Evolutionary conservation across 257 asterid species (phyloP).

Genomic region (Paraleonurus japonicus): DNA sequence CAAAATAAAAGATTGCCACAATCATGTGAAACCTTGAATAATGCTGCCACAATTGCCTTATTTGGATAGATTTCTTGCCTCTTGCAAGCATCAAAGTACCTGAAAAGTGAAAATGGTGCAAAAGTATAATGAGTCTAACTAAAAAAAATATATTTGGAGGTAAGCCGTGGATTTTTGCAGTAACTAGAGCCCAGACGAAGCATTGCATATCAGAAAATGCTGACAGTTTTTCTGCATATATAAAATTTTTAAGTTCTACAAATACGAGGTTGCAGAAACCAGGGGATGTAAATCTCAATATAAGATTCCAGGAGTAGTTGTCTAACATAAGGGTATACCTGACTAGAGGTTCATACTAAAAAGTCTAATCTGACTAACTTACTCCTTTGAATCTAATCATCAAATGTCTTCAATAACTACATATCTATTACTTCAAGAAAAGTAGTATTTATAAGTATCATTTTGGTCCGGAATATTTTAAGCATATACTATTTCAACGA

Average conservation of each 20-base stretch:
- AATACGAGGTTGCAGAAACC: neutral
- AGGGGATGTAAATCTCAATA: neutral
- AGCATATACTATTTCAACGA: neutral
- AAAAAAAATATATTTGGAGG: neutral
- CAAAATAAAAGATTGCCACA: constrained; percentile 4
- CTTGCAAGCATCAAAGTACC: constrained; percentile 69
- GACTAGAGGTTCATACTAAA: neutral
- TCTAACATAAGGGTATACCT: neutral
- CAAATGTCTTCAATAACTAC: neutral
- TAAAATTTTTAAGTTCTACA: neutral
- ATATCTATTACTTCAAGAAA: neutral
- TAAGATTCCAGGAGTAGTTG: neutral
- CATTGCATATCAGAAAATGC: neutral
- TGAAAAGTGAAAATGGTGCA: constrained; percentile 32
- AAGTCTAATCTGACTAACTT: neutral
- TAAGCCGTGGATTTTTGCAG: neutral
- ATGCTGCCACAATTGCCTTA: constrained; percentile 52
- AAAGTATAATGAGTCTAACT: constrained; percentile 10
- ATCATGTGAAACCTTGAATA: constrained; percentile 59
- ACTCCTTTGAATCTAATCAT: neutral
- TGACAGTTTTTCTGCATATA: constrained; percentile 13
- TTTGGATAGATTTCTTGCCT: constrained; percentile 54
- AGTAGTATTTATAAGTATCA: neutral
- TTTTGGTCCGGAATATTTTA: neutral
- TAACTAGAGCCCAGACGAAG: neutral